Evolutionary conservation across 129 eudicot species (phyloP).

Genomic region (Ambrosia artemisiifolia): DNA sequence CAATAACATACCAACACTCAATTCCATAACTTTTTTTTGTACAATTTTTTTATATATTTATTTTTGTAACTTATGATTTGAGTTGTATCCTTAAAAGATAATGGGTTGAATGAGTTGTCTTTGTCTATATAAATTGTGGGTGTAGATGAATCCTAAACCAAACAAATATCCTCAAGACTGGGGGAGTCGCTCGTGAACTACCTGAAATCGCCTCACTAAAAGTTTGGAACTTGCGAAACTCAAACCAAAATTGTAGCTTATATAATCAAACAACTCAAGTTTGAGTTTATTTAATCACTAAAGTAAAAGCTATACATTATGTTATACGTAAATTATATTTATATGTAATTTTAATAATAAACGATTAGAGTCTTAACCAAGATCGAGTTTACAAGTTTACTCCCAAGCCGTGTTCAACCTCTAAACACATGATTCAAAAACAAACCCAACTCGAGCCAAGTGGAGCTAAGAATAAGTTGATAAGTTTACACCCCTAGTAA

Average conservation of each 20-base stretch:
- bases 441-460: neutral
- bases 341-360: too few species aligned
- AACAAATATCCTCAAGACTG: neutral
- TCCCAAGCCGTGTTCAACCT: neutral
- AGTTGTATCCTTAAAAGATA: constrained; percentile 8
- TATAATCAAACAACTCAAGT: neutral
- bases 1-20: constrained; percentile 1
- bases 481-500: neutral
- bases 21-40: neutral
- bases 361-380: neutral
- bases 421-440: neutral
- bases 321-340: too few species aligned
- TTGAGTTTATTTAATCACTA: too few species aligned
- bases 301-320: too few species aligned
- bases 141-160: neutral
- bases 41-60: neutral
- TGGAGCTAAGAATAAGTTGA: neutral
- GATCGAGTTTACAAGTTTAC: neutral
- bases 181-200: too few species aligned
- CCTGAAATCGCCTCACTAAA: too few species aligned
- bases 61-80: constrained; percentile 7
- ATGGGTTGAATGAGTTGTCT: neutral
- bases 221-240: neutral
- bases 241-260: neutral
- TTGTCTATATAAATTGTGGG: neutral